A percentile compares a stretch with the other conserved stretches of the same genome.
Conservation (phyloP, 2,329 filamentous ascomycete species). For the Hypoxylon sp. region DNA sequence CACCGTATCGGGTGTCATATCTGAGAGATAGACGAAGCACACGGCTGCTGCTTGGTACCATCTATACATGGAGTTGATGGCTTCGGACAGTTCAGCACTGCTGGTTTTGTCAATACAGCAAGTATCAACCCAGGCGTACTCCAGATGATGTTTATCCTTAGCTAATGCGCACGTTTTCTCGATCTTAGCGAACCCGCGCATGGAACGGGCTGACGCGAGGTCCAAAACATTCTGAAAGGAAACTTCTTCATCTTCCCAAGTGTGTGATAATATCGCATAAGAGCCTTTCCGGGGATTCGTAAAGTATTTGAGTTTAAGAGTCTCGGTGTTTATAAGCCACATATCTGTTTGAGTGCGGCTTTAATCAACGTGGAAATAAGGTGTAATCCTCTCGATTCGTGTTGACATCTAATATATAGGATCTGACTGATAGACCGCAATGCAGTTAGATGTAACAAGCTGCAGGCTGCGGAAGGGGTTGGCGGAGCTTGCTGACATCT, state of each 20-base stretch:
- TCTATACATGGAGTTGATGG: slow-evolving; percentile 43
- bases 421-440: neutral
- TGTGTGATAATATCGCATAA: slow-evolving; percentile 40
- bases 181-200: slow-evolving; percentile 32
- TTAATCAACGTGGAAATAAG: neutral
- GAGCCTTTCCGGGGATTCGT: slow-evolving; percentile 5
- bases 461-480: neutral
- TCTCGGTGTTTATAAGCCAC: slow-evolving; percentile 36
- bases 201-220: neutral
- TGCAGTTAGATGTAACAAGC: neutral
- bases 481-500: slow-evolving; percentile 13
- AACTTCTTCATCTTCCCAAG: slow-evolving; percentile 33
- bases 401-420: neutral
- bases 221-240: slow-evolving; percentile 28
- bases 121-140: slow-evolving; percentile 41
- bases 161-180: slow-evolving; percentile 27
- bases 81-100: slow-evolving; percentile 37
- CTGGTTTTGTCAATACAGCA: slow-evolving; percentile 43
- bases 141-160: neutral
- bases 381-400: neutral
- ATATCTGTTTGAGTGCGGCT: slow-evolving; percentile 17
- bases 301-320: slow-evolving; percentile 23
- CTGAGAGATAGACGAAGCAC: slow-evolving; percentile 39
- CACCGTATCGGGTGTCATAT: slow-evolving; percentile 20
- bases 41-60: slow-evolving; percentile 37